phyloP scores from a whole-genome alignment of 208 protist species.

The Trypanosoma mega region DNA sequence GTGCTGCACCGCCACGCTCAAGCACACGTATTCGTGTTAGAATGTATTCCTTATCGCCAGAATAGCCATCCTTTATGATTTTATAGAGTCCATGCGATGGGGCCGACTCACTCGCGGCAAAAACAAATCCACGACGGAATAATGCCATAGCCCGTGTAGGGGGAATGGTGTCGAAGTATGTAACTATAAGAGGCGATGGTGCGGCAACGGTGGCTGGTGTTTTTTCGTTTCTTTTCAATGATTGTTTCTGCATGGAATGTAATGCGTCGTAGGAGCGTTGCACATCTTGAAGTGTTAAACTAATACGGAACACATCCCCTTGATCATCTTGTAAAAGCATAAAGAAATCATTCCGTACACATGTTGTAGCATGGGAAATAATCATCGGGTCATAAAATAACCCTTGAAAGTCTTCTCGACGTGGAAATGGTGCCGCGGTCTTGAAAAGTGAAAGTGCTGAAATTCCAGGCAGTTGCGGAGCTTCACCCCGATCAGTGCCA shows the following conservation, averaged over 20 bases:
- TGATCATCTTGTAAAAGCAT: slow-evolving; percentile 96
- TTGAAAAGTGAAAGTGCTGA: slow-evolving; percentile 61
- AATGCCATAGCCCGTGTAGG: slow-evolving; percentile 87
- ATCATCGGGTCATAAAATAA: slow-evolving; percentile 90
- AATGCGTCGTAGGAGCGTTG: slow-evolving; percentile 79
- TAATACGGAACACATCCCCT: slow-evolving; percentile 98
- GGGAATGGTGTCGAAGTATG: slow-evolving; percentile 98
- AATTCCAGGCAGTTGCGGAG: slow-evolving; percentile 2
- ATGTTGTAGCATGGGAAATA: slow-evolving; percentile 69
- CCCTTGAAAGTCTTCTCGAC: slow-evolving; percentile 76
- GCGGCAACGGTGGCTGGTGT: slow-evolving; percentile 25
- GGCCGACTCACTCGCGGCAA: slow-evolving; percentile 95
- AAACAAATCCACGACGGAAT: slow-evolving; percentile 95
- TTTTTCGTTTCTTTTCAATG: slow-evolving; percentile 21
- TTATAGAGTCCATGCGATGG: slow-evolving; percentile 93
- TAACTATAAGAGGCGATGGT: slow-evolving; percentile 74
- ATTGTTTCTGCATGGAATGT: slow-evolving; percentile 32
- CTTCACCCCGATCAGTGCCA: background rate
- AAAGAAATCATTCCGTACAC: slow-evolving; percentile 92
- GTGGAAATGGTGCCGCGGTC: slow-evolving; percentile 69
- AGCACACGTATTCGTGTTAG: slow-evolving; percentile 46
- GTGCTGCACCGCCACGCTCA: slow-evolving; percentile 17
- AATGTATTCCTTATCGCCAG: slow-evolving; percentile 66
- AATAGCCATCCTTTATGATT: slow-evolving; percentile 88
- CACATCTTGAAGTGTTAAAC: slow-evolving; percentile 60